phyloP scores from a whole-genome alignment of 2,329 filamentous ascomycete genomes.

The Colletotrichum musicola region DNA sequence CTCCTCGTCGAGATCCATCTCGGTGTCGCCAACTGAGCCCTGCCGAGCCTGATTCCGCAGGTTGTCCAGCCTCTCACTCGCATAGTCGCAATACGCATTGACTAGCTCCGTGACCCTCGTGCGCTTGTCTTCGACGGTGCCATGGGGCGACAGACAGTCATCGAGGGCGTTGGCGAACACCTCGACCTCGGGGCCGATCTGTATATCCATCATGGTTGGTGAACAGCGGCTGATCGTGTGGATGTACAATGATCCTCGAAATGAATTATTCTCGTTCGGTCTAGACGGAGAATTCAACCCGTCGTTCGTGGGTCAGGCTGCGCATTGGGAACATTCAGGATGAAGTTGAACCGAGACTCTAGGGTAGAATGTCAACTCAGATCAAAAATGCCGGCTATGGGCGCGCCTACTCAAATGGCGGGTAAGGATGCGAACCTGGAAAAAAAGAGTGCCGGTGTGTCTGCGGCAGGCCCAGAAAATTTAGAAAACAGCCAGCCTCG shows the following conservation, averaged over 20 bases:
- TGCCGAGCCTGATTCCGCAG: conserved; percentile 55
- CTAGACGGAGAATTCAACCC: not conserved
- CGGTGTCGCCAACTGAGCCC: conserved; percentile 52
- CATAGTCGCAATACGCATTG: conserved; percentile 72
- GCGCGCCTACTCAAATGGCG: too few species aligned
- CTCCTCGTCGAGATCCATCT: conserved; percentile 69
- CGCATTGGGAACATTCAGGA: not conserved
- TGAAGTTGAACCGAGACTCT: not conserved
- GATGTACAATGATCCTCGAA: not conserved
- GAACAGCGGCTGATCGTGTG: not conserved
- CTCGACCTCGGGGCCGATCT: conserved; percentile 82
- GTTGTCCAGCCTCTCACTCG: conserved; percentile 58
- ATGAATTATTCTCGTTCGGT: not conserved
- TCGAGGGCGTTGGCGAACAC: conserved; percentile 87
- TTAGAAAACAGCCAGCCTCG: too few species aligned
- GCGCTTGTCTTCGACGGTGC: conserved; percentile 66
- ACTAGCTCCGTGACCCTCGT: conserved; percentile 77
- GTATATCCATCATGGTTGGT: conserved; percentile 17
- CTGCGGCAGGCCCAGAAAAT: too few species aligned
- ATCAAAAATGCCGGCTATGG: too few species aligned
- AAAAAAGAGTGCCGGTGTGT: too few species aligned
- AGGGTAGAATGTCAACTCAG: too few species aligned
- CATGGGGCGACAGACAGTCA: conserved; percentile 70
- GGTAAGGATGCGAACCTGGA: too few species aligned
- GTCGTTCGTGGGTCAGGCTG: not conserved